These are phyloP conservation scores for Debaryomyces sp. DNA, from an alignment of 1,139 yeast species.

Conservation along the genomic window DNA sequence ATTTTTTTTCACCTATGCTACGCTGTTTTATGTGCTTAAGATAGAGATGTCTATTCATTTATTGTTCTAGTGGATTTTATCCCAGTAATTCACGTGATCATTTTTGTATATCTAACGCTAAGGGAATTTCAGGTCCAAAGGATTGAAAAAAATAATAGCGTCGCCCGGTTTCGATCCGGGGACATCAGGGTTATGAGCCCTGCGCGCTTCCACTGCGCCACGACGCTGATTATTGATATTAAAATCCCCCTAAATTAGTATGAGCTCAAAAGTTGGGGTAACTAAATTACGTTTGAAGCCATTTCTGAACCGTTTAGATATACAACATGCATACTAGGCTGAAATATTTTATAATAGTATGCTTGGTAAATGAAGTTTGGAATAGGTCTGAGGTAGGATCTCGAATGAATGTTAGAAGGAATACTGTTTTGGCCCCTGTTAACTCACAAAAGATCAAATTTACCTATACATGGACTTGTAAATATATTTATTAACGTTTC, in stretches of 20 bases:
- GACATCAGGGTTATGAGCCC: slow-evolving; percentile 99
- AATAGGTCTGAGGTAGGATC: no score
- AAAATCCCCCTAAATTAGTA: neutral
- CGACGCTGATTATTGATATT: slow-evolving; percentile 48
- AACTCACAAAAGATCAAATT: no score
- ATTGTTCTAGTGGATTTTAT: neutral
- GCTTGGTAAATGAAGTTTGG: no score
- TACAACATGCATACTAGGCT: no score
- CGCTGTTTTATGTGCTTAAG: neutral
- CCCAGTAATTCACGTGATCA: neutral
- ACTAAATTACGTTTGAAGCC: no score
- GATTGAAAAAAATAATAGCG: slow-evolving; percentile 57
- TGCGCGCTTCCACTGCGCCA: slow-evolving; percentile 99
- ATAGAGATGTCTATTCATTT: neutral
- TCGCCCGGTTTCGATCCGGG: slow-evolving; percentile 97
- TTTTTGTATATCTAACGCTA: neutral
- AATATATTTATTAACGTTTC: no score
- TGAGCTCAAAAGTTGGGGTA: neutral
- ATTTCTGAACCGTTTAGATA: no score
- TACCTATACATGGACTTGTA: no score
- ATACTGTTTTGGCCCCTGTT: no score
- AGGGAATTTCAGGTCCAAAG: neutral
- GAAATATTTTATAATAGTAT: no score
- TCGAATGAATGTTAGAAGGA: no score
- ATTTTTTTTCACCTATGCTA: neutral